Conservation (phyloP, 257 asterid species). For the Solanum peruvianum region DNA sequence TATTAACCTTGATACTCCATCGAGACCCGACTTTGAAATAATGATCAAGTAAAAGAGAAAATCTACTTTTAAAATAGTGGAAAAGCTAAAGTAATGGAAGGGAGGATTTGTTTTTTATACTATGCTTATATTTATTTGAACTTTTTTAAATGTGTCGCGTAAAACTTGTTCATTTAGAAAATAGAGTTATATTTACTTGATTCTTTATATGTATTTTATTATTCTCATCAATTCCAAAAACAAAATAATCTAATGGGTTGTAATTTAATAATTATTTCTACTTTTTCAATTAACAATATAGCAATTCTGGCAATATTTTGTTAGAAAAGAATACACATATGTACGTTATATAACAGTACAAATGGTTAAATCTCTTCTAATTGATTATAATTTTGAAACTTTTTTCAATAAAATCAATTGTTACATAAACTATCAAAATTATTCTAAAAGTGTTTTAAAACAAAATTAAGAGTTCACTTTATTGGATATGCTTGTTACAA, state of each 20-base stretch:
- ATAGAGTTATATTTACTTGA: neutral
- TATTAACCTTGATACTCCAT: neutral
- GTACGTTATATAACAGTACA: neutral
- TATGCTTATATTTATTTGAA: neutral
- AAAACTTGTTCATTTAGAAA: neutral
- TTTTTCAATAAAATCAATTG: no score
- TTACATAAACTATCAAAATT: no score
- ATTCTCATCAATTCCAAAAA: neutral
- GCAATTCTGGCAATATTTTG: neutral
- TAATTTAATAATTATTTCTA: no score
- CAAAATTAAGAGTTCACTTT: no score
- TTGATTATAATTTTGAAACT: no score
- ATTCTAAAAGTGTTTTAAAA: no score
- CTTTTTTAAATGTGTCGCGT: no score
- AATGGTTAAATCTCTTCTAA: no score
- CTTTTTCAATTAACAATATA: no score
- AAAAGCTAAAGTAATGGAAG: neutral
- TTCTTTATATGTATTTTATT: no score
- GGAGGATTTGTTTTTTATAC: neutral
- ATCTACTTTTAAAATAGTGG: no score
- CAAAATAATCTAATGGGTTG: neutral
- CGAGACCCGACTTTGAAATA: neutral
- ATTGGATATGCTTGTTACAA: no score
- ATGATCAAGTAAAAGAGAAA: neutral
- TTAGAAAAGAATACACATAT: neutral